These are phyloP conservation scores for Rutstroemia sydowiana DNA, from an alignment of 2,329 filamentous ascomycete genomes.

Conservation along the genomic window DNA sequence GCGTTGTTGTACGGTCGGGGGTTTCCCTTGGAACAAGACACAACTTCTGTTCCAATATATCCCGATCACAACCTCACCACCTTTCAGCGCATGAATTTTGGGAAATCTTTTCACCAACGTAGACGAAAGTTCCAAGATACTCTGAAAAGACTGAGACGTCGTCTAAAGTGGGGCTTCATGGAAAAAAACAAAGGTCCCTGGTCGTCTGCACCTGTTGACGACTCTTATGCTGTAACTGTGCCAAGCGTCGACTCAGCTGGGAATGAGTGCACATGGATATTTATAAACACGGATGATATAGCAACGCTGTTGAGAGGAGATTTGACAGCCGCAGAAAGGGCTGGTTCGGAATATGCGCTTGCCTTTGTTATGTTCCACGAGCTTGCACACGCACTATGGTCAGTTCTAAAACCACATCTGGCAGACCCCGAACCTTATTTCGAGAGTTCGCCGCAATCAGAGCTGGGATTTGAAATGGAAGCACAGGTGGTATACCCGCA, in stretches of 20 bases:
- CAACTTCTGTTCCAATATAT: not conserved
- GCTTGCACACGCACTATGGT: not conserved
- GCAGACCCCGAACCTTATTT: not conserved
- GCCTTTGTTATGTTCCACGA: constrained; percentile 1
- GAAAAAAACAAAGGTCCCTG: not conserved
- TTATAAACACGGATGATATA: not conserved
- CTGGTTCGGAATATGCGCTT: not conserved
- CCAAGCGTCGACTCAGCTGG: not conserved
- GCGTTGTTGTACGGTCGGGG: not conserved
- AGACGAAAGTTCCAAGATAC: not conserved
- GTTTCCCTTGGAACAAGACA: not conserved
- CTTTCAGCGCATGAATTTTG: not conserved
- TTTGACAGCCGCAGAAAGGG: constrained; percentile 1
- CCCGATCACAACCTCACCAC: not conserved
- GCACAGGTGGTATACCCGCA: not conserved
- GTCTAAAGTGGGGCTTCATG: not conserved
- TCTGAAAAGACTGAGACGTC: not conserved
- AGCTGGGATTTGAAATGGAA: constrained; percentile 5
- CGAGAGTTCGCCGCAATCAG: not conserved
- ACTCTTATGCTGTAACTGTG: not conserved
- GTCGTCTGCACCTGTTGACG: accelerated
- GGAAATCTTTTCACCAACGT: not conserved
- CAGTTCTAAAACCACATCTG: not conserved
- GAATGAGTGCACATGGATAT: not conserved
- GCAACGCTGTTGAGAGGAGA: not conserved